Evolutionary conservation across 805 yeast genomes (phyloP).

Genomic region (Wickerhamiella dianesei): DNA sequence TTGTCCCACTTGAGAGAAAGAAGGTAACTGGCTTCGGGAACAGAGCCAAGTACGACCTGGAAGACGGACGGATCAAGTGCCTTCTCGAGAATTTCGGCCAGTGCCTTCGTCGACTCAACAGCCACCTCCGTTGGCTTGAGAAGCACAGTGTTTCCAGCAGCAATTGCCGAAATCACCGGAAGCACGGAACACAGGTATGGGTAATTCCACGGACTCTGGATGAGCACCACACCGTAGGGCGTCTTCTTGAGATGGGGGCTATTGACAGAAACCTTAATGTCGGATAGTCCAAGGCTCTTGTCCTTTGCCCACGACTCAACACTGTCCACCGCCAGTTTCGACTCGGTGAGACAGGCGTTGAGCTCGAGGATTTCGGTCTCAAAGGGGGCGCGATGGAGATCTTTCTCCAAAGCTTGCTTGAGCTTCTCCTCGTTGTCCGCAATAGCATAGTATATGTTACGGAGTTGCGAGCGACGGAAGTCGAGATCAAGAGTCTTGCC

Average conservation of each 20-base stretch:
- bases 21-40: slow-evolving; percentile 46
- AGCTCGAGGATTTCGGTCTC: slow-evolving; percentile 56
- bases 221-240: slow-evolving; percentile 50
- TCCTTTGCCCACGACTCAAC: slow-evolving; percentile 52
- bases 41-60: slow-evolving; percentile 58
- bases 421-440: slow-evolving; percentile 44
- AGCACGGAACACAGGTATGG: slow-evolving; percentile 52
- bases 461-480: slow-evolving; percentile 46
- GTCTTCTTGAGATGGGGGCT: slow-evolving; percentile 16
- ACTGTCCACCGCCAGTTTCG: slow-evolving; percentile 43
- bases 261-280: slow-evolving; percentile 16
- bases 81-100: slow-evolving; percentile 41
- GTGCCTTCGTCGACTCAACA: slow-evolving; percentile 43
- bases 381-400: slow-evolving; percentile 48
- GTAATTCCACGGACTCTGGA: slow-evolving; percentile 71
- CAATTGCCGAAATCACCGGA: slow-evolving; percentile 67
- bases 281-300: slow-evolving; percentile 20
- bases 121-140: slow-evolving; percentile 64
- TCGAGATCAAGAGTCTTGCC: slow-evolving; percentile 40
- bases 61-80: slow-evolving; percentile 46
- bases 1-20: slow-evolving; percentile 60
- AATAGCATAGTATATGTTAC: slow-evolving; percentile 52
- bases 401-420: slow-evolving; percentile 45
- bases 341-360: slow-evolving; percentile 37
- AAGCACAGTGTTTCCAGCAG: slow-evolving; percentile 72